These are phyloP conservation scores for Roridomyces roridus DNA, from an alignment of 768 basidiomycete genomes.

Conservation along the genomic window DNA sequence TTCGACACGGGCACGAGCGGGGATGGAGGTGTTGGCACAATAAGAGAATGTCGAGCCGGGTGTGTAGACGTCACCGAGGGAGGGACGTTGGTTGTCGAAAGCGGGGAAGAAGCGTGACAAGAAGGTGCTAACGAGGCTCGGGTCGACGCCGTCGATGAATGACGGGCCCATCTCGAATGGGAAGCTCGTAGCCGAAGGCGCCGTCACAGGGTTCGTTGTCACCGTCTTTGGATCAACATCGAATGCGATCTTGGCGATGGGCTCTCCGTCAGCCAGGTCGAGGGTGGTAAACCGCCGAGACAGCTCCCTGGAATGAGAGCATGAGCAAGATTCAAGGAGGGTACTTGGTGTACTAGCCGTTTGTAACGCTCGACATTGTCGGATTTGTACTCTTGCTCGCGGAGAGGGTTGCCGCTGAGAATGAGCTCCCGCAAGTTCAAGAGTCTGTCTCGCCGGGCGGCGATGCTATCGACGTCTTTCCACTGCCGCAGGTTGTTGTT, in stretches of 20 bases:
- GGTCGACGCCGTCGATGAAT: slow-evolving; percentile 78
- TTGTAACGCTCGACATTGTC: slow-evolving; percentile 70
- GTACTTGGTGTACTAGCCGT: slow-evolving; percentile 51
- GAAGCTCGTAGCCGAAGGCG: slow-evolving; percentile 73
- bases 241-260: slow-evolving; percentile 81
- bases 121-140: slow-evolving; percentile 73
- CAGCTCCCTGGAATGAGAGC: slow-evolving; percentile 64
- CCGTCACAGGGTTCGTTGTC: slow-evolving; percentile 34
- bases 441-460: slow-evolving; percentile 63
- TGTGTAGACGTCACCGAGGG: slow-evolving; percentile 77
- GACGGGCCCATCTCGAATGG: slow-evolving; percentile 77
- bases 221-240: slow-evolving; percentile 62
- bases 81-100: slow-evolving; percentile 78
- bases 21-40: slow-evolving; percentile 84
- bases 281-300: slow-evolving; percentile 81
- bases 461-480: slow-evolving; percentile 74
- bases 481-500: slow-evolving; percentile 74
- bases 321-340: neutral
- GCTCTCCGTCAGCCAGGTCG: slow-evolving; percentile 83
- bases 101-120: slow-evolving; percentile 84
- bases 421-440: slow-evolving; percentile 74
- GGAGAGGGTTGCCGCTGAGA: slow-evolving; percentile 77
- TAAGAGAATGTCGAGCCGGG: slow-evolving; percentile 91
- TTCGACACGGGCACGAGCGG: slow-evolving; percentile 75
- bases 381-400: slow-evolving; percentile 61